Conservation (phyloP, 2,329 filamentous ascomycete genomes). For the Immersiporthe knoxdaviesiana region DNA sequence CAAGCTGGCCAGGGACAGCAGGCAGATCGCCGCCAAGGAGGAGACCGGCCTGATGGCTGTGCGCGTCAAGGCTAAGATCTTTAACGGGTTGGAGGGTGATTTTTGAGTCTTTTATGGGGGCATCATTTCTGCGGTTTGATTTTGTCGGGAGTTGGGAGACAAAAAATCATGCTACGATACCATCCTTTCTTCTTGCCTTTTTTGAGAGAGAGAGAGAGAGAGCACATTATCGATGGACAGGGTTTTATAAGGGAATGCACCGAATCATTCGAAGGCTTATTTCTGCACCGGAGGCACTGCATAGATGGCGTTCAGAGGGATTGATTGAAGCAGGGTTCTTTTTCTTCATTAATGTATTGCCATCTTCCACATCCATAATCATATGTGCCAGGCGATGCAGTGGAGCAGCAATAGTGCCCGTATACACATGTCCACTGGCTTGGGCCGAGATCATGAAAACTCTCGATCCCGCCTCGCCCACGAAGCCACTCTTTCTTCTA, state of each 20-base stretch:
- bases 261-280: neutral
- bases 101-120: slow-evolving; percentile 3
- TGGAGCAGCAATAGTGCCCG: neutral
- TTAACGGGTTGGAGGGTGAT: slow-evolving; percentile 47
- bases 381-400: neutral
- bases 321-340: slow-evolving; percentile 15
- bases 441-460: neutral
- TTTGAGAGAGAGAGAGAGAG: no score
- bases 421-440: neutral
- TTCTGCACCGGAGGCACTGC: slow-evolving; percentile 16
- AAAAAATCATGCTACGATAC: slow-evolving; percentile 16
- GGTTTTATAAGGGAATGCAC: slow-evolving; percentile 2
- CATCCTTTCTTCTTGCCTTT: slow-evolving; percentile 1
- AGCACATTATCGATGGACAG: slow-evolving; percentile 9
- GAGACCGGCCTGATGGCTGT: slow-evolving; percentile 64
- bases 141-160: slow-evolving; percentile 12
- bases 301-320: slow-evolving; percentile 29
- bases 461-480: slow-evolving; percentile 6
- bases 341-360: neutral
- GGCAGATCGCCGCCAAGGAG: slow-evolving; percentile 64
- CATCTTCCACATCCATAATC: neutral
- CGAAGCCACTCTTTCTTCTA: neutral
- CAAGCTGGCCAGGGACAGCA: slow-evolving; percentile 65
- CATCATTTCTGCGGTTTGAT: neutral
- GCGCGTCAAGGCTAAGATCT: slow-evolving; percentile 66